Evolutionary conservation across 2,329 filamentous ascomycete species (phyloP).

Genomic region (Aspergillus viridinutans): DNA sequence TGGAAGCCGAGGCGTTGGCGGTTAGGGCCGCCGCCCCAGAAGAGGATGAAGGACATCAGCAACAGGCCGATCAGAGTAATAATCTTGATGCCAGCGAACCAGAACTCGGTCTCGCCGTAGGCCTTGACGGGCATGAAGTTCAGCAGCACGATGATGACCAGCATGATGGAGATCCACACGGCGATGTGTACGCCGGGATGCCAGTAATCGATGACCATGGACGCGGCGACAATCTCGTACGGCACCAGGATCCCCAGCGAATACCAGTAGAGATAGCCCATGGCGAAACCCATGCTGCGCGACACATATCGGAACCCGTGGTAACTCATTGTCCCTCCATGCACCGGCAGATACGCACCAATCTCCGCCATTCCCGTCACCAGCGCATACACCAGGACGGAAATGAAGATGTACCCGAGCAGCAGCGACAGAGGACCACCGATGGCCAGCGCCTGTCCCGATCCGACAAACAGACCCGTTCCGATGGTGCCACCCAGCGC

Average conservation of each 20-base stretch:
- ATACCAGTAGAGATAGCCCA: slow-evolving; percentile 48
- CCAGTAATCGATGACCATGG: slow-evolving; percentile 65
- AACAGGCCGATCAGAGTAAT: slow-evolving; percentile 50
- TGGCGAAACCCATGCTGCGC: slow-evolving; percentile 40
- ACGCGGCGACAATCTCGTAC: slow-evolving; percentile 62
- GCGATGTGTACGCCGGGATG: slow-evolving; percentile 39
- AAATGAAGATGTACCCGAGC: slow-evolving; percentile 50
- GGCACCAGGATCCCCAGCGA: slow-evolving; percentile 45
- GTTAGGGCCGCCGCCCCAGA: slow-evolving; percentile 54
- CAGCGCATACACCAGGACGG: slow-evolving; percentile 43
- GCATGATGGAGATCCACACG: slow-evolving; percentile 53
- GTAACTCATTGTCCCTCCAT: slow-evolving; percentile 43
- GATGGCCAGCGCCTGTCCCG: slow-evolving; percentile 49
- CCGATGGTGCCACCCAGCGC: slow-evolving; percentile 57
- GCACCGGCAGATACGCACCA: slow-evolving; percentile 41
- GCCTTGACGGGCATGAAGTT: slow-evolving; percentile 48
- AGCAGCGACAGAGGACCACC: slow-evolving; percentile 52
- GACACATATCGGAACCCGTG: slow-evolving; percentile 43
- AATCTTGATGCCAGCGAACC: slow-evolving; percentile 51
- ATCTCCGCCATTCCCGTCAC: slow-evolving; percentile 45
- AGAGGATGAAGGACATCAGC: slow-evolving; percentile 51
- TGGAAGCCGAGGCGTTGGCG: slow-evolving; percentile 49
- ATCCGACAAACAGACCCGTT: slow-evolving; percentile 53
- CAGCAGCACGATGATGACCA: slow-evolving; percentile 54
- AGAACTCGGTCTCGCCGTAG: slow-evolving; percentile 54